Percentiles rank a stretch among this genome's conserved stretches.
Evolutionary conservation across 2,329 filamentous ascomycete genomes (phyloP).

Genomic region (Penicillium capsulatum): DNA sequence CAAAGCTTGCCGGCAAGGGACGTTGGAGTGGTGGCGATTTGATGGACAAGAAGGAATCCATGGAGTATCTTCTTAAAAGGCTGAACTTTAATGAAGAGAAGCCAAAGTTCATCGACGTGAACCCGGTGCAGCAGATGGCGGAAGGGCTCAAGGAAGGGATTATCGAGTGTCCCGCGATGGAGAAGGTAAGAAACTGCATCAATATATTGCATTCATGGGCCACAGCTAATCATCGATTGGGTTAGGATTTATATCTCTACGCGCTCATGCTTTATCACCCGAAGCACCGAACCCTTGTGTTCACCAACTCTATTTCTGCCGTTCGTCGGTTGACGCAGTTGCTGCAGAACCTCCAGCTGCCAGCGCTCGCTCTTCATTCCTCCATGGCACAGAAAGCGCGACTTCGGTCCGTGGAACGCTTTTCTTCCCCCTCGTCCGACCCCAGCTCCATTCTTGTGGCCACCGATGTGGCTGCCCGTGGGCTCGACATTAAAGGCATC

Average conservation of each 20-base stretch:
- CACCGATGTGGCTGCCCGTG: slow-evolving; percentile 91
- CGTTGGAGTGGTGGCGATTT: slow-evolving; percentile 56
- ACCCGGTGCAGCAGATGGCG: slow-evolving; percentile 86
- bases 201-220: neutral
- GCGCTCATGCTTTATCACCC: slow-evolving; percentile 78
- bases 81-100: slow-evolving; percentile 79
- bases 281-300: slow-evolving; percentile 76
- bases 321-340: slow-evolving; percentile 82
- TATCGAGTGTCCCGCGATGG: slow-evolving; percentile 85
- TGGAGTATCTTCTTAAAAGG: slow-evolving; percentile 88
- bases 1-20: slow-evolving; percentile 78
- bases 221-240: neutral
- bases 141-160: slow-evolving; percentile 79
- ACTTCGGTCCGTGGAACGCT: slow-evolving; percentile 85
- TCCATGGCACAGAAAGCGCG: slow-evolving; percentile 96
- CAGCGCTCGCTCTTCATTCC: slow-evolving; percentile 76
- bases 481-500: slow-evolving; percentile 86
- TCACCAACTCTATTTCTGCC: slow-evolving; percentile 92
- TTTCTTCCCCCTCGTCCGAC: slow-evolving; percentile 58
- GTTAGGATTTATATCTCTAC: slow-evolving; percentile 85
- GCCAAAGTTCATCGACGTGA: slow-evolving; percentile 88
- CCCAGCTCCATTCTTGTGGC: slow-evolving; percentile 71
- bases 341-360: slow-evolving; percentile 74
- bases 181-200: slow-evolving; percentile 61
- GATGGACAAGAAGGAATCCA: slow-evolving; percentile 70